Percentiles rank a stretch among this genome's conserved stretches.
phyloP scores from a whole-genome alignment of 2,329 filamentous ascomycete genomes.

The Pseudocercospora eumusae region DNA sequence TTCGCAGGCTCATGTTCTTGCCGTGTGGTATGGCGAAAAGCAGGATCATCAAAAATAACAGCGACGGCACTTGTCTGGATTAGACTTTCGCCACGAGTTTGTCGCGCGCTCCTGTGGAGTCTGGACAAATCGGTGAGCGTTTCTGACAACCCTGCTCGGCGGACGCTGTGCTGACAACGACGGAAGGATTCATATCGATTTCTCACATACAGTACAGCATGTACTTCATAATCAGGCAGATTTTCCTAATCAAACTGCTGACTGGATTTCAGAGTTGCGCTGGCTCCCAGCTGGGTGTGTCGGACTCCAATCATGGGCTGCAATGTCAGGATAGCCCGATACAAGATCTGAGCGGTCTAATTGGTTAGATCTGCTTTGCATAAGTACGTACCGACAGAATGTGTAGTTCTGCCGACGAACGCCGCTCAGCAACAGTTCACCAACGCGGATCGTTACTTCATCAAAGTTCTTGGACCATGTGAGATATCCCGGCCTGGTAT shows the following conservation, averaged over 20 bases:
- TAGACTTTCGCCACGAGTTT: constrained; percentile 2
- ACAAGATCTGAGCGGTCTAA: too few species aligned
- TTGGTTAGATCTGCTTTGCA: too few species aligned
- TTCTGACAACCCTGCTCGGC: background rate
- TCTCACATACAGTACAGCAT: too few species aligned
- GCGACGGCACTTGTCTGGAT: background rate
- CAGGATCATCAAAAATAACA: constrained; percentile 1
- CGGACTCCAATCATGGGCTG: background rate
- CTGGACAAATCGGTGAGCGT: constrained; percentile 1
- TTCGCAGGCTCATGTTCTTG: background rate
- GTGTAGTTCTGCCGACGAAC: too few species aligned
- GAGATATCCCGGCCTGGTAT: constrained; percentile 3
- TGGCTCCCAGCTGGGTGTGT: constrained; percentile 1
- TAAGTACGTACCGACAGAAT: too few species aligned
- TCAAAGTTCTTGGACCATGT: constrained; percentile 4
- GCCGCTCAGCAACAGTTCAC: too few species aligned
- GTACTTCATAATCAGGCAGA: too few species aligned
- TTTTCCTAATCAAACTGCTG: background rate
- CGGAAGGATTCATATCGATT: constrained; percentile 1
- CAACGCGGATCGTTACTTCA: too few species aligned
- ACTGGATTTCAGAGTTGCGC: constrained; percentile 5
- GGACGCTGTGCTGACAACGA: background rate
- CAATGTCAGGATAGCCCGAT: background rate
- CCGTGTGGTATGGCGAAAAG: background rate
- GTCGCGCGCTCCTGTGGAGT: background rate